Evolutionary conservation across 176 grass and related monocot genomes (phyloP).

Genomic region (Triticum aestivum): IWGSC_CS_RefSeq_v2.1 NC_057796.1:203609573-203610072

Average conservation of each 20-base stretch:
- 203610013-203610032: background rate
- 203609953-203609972: background rate
- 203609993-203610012: background rate
- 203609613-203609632: constrained; percentile 43
- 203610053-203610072: background rate
- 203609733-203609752: constrained; percentile 33
- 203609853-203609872: constrained; percentile 5
- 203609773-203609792: constrained; percentile 29
- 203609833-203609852: background rate
- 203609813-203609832: background rate
- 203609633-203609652: background rate
- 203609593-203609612: constrained; percentile 47
- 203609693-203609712: too few species aligned
- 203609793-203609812: constrained; percentile 24
- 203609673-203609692: background rate
- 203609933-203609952: constrained; percentile 3
- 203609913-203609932: background rate
- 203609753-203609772: constrained; percentile 32
- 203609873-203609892: background rate
- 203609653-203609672: background rate
- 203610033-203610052: background rate
- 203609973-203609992: background rate
- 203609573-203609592: constrained; percentile 26
- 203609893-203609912: background rate
- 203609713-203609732: constrained; percentile 16